Evolutionary conservation across 2,329 filamentous ascomycete species (phyloP).

Genomic region (Sporothrix humicola): DNA sequence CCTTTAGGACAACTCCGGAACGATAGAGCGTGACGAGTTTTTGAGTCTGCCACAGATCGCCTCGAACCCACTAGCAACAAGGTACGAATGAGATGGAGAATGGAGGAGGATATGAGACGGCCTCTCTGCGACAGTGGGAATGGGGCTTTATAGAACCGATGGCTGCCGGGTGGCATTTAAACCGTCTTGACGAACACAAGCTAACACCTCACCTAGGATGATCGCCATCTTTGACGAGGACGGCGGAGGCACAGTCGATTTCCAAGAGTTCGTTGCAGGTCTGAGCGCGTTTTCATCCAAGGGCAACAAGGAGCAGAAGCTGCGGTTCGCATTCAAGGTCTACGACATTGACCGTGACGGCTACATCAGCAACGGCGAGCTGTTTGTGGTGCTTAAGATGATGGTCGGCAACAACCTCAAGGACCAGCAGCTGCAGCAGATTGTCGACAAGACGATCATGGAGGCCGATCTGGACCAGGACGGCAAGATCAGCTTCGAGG

Average conservation of each 20-base stretch:
- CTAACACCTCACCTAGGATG: conserved; percentile 66
- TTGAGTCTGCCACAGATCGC: conserved; percentile 96
- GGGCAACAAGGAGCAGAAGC: conserved; percentile 98
- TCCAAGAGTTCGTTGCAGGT: conserved; percentile 97
- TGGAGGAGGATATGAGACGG: not conserved
- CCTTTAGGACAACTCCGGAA: conserved; percentile 88
- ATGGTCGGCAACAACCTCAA: conserved; percentile 99
- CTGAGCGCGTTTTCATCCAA: conserved; percentile 96
- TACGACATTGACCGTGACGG: conserved; percentile 99
- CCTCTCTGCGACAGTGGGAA: not conserved
- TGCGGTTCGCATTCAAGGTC: conserved; percentile 97
- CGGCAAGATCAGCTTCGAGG: conserved; percentile 98
- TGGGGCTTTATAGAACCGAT: not conserved
- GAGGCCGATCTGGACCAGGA: conserved; percentile 95
- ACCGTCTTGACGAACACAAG: not conserved
- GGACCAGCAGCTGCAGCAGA: conserved; percentile 98
- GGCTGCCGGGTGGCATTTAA: not conserved
- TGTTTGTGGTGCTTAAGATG: conserved; percentile 99
- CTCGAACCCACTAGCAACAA: conserved; percentile 94
- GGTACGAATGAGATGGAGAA: conserved; percentile 56
- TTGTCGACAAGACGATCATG: conserved; percentile 99
- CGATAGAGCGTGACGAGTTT: conserved; percentile 98
- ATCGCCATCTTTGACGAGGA: conserved; percentile 99
- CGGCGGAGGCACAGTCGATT: conserved; percentile 95
- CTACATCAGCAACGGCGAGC: conserved; percentile 97